Evolutionary conservation across 306 rosid species (phyloP).

Genomic region (Mimosa bimucronata): DNA sequence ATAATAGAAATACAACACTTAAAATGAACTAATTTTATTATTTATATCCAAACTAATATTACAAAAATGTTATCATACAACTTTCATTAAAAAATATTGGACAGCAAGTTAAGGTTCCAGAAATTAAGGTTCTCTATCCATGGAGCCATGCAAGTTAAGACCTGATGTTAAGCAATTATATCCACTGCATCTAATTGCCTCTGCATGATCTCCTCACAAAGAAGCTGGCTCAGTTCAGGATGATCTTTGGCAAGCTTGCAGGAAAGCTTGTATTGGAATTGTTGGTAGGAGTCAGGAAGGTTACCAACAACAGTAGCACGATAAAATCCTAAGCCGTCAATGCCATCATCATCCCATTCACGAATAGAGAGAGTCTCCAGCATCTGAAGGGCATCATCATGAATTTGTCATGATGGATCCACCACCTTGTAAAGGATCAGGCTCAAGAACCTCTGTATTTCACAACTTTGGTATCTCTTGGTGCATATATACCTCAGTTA

Average conservation of each 20-base stretch:
- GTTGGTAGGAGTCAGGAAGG: conserved; percentile 99
- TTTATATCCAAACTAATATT: too few species aligned
- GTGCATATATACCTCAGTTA: conserved; percentile 99
- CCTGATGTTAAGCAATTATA: too few species aligned
- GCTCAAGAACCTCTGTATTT: conserved; percentile 92
- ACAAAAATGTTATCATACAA: too few species aligned
- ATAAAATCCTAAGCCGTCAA: conserved; percentile 92
- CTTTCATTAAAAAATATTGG: too few species aligned
- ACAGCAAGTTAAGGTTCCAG: conserved; percentile 97
- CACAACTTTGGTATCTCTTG: conserved; percentile 99
- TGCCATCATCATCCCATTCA: conserved; percentile 98
- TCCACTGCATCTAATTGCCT: too few species aligned
- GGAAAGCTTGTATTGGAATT: conserved; percentile 97
- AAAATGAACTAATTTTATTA: too few species aligned
- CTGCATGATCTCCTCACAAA: conserved; percentile 99
- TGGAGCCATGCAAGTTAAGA: conserved; percentile 99
- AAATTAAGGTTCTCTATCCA: conserved; percentile 99
- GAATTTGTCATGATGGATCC: conserved; percentile 97
- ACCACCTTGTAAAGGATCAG: conserved; percentile 98
- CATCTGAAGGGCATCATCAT: conserved; percentile 99
- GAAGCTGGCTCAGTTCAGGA: conserved; percentile 97
- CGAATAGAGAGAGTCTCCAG: conserved; percentile 98
- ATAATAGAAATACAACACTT: too few species aligned
- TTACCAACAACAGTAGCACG: conserved; percentile 99
- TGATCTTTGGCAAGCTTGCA: conserved; percentile 99